Evolutionary conservation across 148 eudicot genomes (phyloP).

Genomic region (Nyssa sinensis): DNA sequence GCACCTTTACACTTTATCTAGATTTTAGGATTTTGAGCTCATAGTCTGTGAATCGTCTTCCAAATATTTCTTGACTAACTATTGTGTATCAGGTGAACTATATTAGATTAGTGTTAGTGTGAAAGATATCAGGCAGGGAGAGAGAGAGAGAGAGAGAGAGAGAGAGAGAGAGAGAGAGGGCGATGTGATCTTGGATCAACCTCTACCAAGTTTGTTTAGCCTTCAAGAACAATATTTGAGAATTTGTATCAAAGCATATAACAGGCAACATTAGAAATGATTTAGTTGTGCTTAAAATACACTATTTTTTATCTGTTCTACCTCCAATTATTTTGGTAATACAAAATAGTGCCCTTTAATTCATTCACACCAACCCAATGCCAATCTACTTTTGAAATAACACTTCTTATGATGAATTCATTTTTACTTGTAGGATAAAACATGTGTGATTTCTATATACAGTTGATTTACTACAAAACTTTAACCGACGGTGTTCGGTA

Average conservation of each 20-base stretch:
- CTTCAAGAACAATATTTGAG: neutral
- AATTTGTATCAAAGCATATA: neutral
- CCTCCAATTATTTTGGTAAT: neutral
- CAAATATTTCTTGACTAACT: neutral
- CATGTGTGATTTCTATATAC: too few species aligned
- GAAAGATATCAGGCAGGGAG: neutral
- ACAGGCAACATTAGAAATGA: neutral
- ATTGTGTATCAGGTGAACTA: neutral
- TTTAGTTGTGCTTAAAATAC: neutral
- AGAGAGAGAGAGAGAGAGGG: too few species aligned
- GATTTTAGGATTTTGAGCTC: neutral
- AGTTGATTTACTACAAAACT: too few species aligned
- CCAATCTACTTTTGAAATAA: neutral
- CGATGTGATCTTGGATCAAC: neutral
- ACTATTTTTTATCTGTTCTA: neutral
- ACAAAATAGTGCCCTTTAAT: neutral
- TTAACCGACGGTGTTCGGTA: too few species aligned
- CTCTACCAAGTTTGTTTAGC: neutral
- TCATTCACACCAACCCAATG: neutral
- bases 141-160: too few species aligned
- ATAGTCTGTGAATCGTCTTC: neutral
- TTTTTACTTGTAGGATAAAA: too few species aligned
- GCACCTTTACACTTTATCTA: too few species aligned
- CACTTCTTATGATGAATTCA: too few species aligned
- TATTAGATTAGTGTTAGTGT: neutral